Percentiles rank a stretch among this genome's conserved stretches.
These are phyloP conservation scores for Enterocytospora artemiae DNA, from an alignment of 371 early-diverging fungal genomes.

Conservation along the genomic window DNA sequence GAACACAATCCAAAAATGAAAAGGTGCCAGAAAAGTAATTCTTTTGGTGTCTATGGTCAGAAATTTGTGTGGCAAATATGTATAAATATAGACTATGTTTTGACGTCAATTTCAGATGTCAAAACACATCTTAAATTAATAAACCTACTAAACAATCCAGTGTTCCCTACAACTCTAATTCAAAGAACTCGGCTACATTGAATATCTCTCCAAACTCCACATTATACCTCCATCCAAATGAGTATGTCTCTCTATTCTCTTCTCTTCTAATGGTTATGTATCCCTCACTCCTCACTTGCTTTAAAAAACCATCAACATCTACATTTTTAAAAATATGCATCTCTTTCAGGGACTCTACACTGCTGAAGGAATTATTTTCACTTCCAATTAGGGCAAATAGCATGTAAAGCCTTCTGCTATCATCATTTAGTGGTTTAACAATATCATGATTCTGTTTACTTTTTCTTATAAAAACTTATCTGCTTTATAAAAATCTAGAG, in stretches of 20 bases:
- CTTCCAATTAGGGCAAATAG: not conserved
- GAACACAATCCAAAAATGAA: too few species aligned
- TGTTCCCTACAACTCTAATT: not conserved
- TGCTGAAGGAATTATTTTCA: not conserved
- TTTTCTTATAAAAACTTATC: not conserved
- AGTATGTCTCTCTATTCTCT: not conserved
- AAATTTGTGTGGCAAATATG: too few species aligned
- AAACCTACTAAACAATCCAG: not conserved
- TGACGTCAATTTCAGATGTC: too few species aligned
- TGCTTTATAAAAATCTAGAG: not conserved
- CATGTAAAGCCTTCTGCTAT: not conserved
- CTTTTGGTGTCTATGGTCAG: too few species aligned
- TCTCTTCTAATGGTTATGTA: not conserved
- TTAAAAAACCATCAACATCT: not conserved
- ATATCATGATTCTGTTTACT: not conserved
- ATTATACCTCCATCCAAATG: constrained; percentile 6
- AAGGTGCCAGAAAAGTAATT: too few species aligned
- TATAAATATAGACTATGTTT: too few species aligned
- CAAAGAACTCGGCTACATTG: not conserved
- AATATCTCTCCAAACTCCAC: constrained; percentile 4
- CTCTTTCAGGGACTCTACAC: not conserved
- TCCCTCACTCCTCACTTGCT: not conserved
- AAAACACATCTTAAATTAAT: too few species aligned
- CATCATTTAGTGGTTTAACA: not conserved
- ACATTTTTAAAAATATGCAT: not conserved